phyloP scores from a whole-genome alignment of 1,284 basidiomycete genomes.

The Clitocybe nebularis region DNA sequence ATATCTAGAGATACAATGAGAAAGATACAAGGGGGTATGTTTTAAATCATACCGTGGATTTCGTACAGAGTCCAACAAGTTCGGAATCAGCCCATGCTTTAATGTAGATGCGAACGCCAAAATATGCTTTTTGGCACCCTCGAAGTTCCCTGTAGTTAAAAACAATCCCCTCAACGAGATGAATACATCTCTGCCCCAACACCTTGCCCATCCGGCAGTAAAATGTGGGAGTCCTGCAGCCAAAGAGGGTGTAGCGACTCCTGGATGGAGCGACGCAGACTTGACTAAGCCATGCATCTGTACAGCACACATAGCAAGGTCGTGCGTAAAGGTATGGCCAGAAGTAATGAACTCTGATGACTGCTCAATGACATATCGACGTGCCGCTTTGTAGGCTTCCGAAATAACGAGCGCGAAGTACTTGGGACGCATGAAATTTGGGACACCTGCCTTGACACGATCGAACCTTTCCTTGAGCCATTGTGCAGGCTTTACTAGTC shows the following conservation, averaged over 20 bases:
- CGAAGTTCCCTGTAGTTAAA: slow-evolving; percentile 87
- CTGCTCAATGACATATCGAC: slow-evolving; percentile 78
- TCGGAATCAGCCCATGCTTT: slow-evolving; percentile 90
- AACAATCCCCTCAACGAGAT: slow-evolving; percentile 91
- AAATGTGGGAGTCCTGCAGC: slow-evolving; percentile 97
- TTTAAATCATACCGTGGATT: slow-evolving; percentile 64
- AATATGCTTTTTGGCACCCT: slow-evolving; percentile 83
- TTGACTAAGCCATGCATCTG: slow-evolving; percentile 92
- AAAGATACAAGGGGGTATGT: slow-evolving; percentile 16
- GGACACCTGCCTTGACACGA: slow-evolving; percentile 66
- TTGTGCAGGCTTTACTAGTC: slow-evolving; percentile 62
- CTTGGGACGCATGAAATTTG: slow-evolving; percentile 87
- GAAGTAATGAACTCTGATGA: slow-evolving; percentile 80
- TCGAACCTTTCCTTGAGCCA: slow-evolving; percentile 89
- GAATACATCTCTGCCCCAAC: slow-evolving; percentile 97
- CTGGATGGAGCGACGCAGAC: slow-evolving; percentile 81
- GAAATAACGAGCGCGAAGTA: slow-evolving; percentile 90
- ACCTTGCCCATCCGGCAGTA: slow-evolving; percentile 85
- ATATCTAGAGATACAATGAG: slow-evolving; percentile 46
- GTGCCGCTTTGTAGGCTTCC: slow-evolving; percentile 87
- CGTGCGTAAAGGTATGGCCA: slow-evolving; percentile 87
- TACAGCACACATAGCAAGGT: slow-evolving; percentile 80
- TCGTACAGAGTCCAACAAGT: slow-evolving; percentile 83
- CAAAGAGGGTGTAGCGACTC: slow-evolving; percentile 69
- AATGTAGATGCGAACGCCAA: slow-evolving; percentile 84